Conservation (phyloP, 2,329 filamentous ascomycete genomes). For the Zasmidium cellare region DNA sequence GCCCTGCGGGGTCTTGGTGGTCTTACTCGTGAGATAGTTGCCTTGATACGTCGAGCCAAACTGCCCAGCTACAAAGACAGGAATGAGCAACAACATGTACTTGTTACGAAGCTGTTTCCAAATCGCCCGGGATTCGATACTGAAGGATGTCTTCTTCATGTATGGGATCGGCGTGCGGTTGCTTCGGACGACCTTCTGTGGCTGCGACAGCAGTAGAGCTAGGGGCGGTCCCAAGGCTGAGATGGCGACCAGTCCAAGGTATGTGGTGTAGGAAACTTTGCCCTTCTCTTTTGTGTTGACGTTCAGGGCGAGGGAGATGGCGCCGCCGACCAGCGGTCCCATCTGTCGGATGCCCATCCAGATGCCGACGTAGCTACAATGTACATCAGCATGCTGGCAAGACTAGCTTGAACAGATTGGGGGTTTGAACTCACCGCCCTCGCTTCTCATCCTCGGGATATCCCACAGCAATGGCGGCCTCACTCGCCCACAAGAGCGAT, state of each 20-base stretch:
- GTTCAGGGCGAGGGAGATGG: slow-evolving; percentile 50
- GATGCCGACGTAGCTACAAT: neutral
- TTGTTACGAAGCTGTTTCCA: slow-evolving; percentile 33
- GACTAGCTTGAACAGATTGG: neutral
- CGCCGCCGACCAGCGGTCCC: slow-evolving; percentile 51
- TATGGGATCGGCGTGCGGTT: slow-evolving; percentile 42
- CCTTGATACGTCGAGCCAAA: slow-evolving; percentile 46
- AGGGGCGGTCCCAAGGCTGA: slow-evolving; percentile 39
- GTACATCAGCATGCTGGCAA: slow-evolving; percentile 27
- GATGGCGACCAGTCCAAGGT: slow-evolving; percentile 45
- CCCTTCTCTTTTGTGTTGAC: slow-evolving; percentile 43
- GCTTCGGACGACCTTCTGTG: slow-evolving; percentile 43
- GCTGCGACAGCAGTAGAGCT: slow-evolving; percentile 41
- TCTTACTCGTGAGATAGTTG: slow-evolving; percentile 45
- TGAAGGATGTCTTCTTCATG: slow-evolving; percentile 36
- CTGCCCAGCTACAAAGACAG: slow-evolving; percentile 43
- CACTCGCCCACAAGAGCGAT: slow-evolving; percentile 53
- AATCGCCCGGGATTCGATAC: slow-evolving; percentile 39
- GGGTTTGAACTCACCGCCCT: slow-evolving; percentile 47
- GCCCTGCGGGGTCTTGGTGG: neutral
- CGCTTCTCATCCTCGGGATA: slow-evolving; percentile 51
- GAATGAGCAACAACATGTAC: slow-evolving; percentile 41
- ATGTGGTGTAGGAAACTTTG: slow-evolving; percentile 39
- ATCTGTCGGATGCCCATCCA: slow-evolving; percentile 53
- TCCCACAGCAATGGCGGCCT: slow-evolving; percentile 52